Base-by-base conservation (phyloP, 768 basidiomycete species). In the Pleurotus sapidus region DNA sequence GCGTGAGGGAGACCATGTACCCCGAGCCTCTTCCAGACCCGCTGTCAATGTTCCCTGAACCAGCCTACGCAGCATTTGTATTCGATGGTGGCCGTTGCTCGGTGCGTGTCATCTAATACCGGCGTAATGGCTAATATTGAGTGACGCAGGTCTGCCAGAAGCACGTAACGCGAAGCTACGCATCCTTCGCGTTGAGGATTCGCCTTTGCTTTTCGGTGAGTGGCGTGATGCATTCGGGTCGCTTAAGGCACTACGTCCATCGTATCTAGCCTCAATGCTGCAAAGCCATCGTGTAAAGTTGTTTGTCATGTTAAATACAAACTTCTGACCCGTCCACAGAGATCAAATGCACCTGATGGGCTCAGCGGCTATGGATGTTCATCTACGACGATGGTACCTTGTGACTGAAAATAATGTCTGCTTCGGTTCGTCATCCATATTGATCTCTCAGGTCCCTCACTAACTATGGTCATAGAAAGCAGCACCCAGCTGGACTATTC, bases 51-150 rank as follows among this genome's bases (percentile, higher is more conserved):
- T 81, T 81, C 65, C 79, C 74, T 4, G 89, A 91, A 63, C 64
- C 82, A 0, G 72, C 80, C 0, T 88, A 84, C 65, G 85, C 84
- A n/a, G 81, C 86, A 0, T 81, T 88, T 55, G 59, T 89, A 20
- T 90, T 87, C 57, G 82, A 83, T 61, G 67, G 67, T 0, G 86
- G 86, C 0, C 15, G 59, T 2, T 91, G 89, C 61, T 79, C 80
- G 65, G 84, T 87, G 57, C 43, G 74, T 64, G 12, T 14, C 9
- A 34, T 34, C 11, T 11, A 34, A 11, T 34, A 34, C 11, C 30
- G 11, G 2, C 9, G 0, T 9, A 3, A 34, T 34, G 30, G 4
- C 30, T 34, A 8, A 34, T 34, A 11, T 17, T 27, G 27, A 9
- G 25, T 54, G 4, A 15, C 58, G 14, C 46, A 81, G 77, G 56